A percentile compares a stretch with the other conserved stretches of the same genome.
Conservation (phyloP, 306 rosid species). For the Carpinus fangiana region DNA sequence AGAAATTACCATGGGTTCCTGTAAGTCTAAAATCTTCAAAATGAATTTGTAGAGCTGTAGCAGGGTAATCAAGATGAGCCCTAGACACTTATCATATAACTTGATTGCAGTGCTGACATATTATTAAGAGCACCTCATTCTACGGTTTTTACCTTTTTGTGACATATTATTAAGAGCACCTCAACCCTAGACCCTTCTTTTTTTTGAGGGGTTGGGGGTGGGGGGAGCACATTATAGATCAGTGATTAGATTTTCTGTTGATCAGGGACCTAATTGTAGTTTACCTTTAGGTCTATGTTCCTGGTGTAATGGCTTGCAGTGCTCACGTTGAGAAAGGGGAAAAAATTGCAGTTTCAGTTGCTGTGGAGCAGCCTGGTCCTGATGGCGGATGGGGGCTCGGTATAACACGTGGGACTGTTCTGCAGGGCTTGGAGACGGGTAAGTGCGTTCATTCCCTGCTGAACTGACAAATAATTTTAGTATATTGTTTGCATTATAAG, state of each 20-base stretch:
- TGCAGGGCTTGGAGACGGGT: slow-evolving; percentile 77
- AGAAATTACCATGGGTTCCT: background rate
- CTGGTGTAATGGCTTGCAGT: slow-evolving; percentile 93
- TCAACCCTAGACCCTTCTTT: too few relatives aligned
- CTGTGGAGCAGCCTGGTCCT: slow-evolving; percentile 71
- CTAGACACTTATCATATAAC: background rate
- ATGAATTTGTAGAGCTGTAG: background rate
- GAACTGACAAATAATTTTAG: background rate
- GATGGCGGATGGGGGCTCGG: slow-evolving; percentile 81
- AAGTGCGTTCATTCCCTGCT: slow-evolving; percentile 17
- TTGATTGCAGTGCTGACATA: too few relatives aligned
- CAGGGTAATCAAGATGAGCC: background rate
- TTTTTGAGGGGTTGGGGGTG: background rate
- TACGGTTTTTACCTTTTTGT: too few relatives aligned
- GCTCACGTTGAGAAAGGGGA: slow-evolving; percentile 93
- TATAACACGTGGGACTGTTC: slow-evolving; percentile 80
- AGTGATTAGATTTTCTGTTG: background rate
- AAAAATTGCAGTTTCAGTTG: slow-evolving; percentile 72
- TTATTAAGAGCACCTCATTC: too few relatives aligned
- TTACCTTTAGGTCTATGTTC: slow-evolving; percentile 69
- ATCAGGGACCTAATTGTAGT: slow-evolving; percentile 32
- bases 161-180: too few relatives aligned
- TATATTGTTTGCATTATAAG: background rate
- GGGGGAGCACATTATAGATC: background rate
- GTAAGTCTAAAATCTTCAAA: background rate